These are phyloP conservation scores for Pichia sp. DNA, from an alignment of 1,139 yeast species.

Conservation along the genomic window DNA sequence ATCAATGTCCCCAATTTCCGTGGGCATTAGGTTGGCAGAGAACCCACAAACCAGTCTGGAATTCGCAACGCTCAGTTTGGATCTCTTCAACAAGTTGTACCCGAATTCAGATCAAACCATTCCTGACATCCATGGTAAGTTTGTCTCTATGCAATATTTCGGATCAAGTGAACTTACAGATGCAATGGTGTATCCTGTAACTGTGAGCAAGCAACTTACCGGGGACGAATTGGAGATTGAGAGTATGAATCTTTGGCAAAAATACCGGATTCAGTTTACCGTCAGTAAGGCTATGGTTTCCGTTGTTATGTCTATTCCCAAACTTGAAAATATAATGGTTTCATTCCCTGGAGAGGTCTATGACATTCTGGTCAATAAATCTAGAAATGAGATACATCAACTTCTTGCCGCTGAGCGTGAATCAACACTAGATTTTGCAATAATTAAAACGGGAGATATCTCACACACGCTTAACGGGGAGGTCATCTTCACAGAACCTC, in stretches of 20 bases:
- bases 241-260: slow-evolving; percentile 33
- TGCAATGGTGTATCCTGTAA: slow-evolving; percentile 34
- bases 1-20: too few relatives aligned
- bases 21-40: too few relatives aligned
- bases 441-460: slow-evolving; percentile 27
- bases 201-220: slow-evolving; percentile 26
- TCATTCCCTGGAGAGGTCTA: slow-evolving; percentile 42
- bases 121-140: too few relatives aligned
- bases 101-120: too few relatives aligned
- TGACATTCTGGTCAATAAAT: slow-evolving; percentile 31
- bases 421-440: slow-evolving; percentile 30
- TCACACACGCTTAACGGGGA: slow-evolving; percentile 36
- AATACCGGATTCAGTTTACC: slow-evolving; percentile 28
- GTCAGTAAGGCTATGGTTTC: slow-evolving; percentile 19
- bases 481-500: slow-evolving; percentile 63
- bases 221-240: slow-evolving; percentile 31
- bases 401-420: slow-evolving; percentile 29
- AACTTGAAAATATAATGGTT: slow-evolving; percentile 23
- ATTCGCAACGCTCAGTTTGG: too few relatives aligned
- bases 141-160: slow-evolving; percentile 26
- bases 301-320: slow-evolving; percentile 15
- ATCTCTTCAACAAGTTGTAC: too few relatives aligned
- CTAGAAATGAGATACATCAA: slow-evolving; percentile 28
- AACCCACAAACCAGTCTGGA: too few relatives aligned
- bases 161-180: slow-evolving; percentile 39